These are phyloP conservation scores for Heimioporus retisporus DNA, from an alignment of 1,284 basidiomycete genomes.

Conservation along the genomic window DNA sequence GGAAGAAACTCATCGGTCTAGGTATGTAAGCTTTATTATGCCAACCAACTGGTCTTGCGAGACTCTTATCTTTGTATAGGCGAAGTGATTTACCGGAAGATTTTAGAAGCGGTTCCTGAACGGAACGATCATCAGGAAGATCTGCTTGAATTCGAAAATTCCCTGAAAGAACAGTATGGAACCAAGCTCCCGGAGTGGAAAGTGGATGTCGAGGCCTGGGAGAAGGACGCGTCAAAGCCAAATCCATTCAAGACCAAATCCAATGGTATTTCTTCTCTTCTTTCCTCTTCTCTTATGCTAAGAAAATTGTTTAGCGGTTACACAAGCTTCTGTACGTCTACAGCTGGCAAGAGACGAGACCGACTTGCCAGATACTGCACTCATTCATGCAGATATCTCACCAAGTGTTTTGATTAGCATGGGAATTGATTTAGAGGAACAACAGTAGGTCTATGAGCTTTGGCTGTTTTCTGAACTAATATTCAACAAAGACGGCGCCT, in stretches of 20 bases:
- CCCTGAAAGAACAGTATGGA: neutral
- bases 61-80: neutral
- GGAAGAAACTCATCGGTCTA: too few species aligned
- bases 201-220: constrained; percentile 7
- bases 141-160: neutral
- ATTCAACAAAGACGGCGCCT: constrained; percentile 18
- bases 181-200: constrained; percentile 8
- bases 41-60: neutral
- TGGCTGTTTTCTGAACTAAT: too few species aligned
- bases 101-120: constrained; percentile 14
- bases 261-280: too few species aligned
- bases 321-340: constrained; percentile 6
- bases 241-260: constrained; percentile 17
- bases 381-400: constrained; percentile 8
- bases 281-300: too few species aligned
- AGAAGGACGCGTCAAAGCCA: neutral
- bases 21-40: neutral
- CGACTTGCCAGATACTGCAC: neutral
- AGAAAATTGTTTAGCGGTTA: constrained; percentile 2
- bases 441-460: constrained; percentile 10
- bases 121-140: constrained; percentile 9
- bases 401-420: constrained; percentile 11
- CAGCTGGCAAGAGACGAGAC: neutral
- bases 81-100: neutral
- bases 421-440: constrained; percentile 15